These are phyloP conservation scores for Elongisporangium anandrum DNA, from an alignment of 352 stramenopile genomes.

Conservation along the genomic window DNA sequence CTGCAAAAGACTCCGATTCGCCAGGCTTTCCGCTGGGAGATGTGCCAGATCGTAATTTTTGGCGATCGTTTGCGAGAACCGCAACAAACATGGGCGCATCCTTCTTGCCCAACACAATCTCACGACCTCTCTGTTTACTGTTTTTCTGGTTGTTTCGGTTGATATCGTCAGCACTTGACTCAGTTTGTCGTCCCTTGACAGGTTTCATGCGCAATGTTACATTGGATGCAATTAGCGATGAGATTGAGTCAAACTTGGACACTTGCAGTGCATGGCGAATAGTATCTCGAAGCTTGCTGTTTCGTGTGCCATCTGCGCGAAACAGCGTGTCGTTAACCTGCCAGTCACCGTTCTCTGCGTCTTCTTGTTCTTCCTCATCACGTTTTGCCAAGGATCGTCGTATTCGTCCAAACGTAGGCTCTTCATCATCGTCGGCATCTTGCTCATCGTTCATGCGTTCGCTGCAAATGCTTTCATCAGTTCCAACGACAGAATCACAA, in stretches of 20 bases:
- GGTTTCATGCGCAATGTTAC: conserved; percentile 58
- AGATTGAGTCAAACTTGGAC: conserved; percentile 90
- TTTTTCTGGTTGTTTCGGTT: conserved; percentile 8
- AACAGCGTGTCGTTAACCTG: conserved; percentile 79
- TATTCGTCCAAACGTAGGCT: conserved; percentile 4
- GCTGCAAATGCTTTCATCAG: conserved; percentile 41
- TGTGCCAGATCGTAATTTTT: conserved; percentile 5
- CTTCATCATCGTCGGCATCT: conserved; percentile 5
- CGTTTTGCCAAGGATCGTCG: conserved; percentile 10
- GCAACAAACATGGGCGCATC: conserved; percentile 60
- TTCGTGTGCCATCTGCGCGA: conserved; percentile 80
- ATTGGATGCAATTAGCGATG: conserved; percentile 78
- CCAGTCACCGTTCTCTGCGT: conserved; percentile 47
- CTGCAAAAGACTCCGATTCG: background rate
- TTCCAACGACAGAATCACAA: conserved; percentile 53
- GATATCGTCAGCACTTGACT: background rate
- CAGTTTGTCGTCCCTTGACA: conserved; percentile 12
- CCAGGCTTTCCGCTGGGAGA: background rate
- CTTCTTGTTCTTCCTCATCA: conserved; percentile 8
- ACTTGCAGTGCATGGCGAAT: conserved; percentile 74
- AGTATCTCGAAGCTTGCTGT: conserved; percentile 82
- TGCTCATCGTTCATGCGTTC: conserved; percentile 26
- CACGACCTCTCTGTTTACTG: conserved; percentile 15
- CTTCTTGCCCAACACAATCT: conserved; percentile 63
- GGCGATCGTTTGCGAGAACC: conserved; percentile 29